Evolutionary conservation across 164 flowering plant genomes (phyloP), one percentile per base, ranked within the genome.

Genomic region (Litsea cubeba): DNA sequence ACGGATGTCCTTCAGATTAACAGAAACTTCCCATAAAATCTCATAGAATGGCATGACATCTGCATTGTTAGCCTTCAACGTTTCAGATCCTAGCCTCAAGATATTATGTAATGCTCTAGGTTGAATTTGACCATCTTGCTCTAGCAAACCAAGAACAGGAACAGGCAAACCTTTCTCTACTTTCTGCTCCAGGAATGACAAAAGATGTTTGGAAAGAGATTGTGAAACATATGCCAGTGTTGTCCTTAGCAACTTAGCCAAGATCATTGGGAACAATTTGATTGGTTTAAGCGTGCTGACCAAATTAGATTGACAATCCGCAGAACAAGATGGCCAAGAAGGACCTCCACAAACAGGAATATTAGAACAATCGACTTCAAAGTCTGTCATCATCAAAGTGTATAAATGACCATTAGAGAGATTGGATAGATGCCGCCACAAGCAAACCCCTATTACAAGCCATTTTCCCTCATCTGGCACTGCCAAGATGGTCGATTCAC

Each of bases 401-500:
- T 79, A 78, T 28, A 90, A 80, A 66, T 82, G 83, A 79, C 72
- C 71, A 71, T 79, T 80, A 75, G 81, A 62, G 77, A 88, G 85
- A 49, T 73, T 79, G 71, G 83, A 82, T 71, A 94, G 73, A 69
- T 83, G 87, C 72, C 77, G 82, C 97, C 97, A 96, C 74, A 92
- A 80, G 72, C 87, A 87, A 68, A 78, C 78, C 49, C 87, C 83
- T 30, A 90, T 71, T 8, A 91, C 78, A 70, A 66, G 77, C 91
- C 96, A 88, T 82, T 81, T 85, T 79, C 87, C 95, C 74, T 91
- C 93, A 70, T 82, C 87, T 26, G 89, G 90, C 71, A 88, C 66
- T 69, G 82, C 74, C 72, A 26, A 68, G 68, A 46, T 28, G 15
- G 57, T 30, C 14, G 81, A 72, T 75, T 77, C 83, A 79, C 69